phyloP scores from a whole-genome alignment of 495 filamentous ascomycete species.

The Echria macrotheca region DNA sequence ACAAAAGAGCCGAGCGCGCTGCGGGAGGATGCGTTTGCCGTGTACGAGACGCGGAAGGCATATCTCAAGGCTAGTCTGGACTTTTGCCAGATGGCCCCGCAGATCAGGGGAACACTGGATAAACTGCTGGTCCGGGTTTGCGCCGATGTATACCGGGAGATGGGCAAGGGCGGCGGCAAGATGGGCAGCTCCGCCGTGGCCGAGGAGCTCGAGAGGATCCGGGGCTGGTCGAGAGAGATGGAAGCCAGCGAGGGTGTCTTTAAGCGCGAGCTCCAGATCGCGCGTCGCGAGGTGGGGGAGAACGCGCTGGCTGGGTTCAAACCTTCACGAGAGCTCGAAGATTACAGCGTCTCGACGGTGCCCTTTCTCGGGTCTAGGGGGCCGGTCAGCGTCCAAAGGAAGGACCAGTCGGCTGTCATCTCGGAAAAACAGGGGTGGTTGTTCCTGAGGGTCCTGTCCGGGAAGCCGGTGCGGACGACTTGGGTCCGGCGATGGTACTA shows the following conservation, averaged over 20 bases:
- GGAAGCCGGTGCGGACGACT: conserved; percentile 78
- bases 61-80: conserved; percentile 92
- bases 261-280: conserved; percentile 67
- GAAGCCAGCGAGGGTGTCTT: conserved; percentile 75
- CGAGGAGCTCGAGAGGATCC: conserved; percentile 80
- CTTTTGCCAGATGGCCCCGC: conserved; percentile 80
- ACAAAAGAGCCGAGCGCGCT: conserved; percentile 87
- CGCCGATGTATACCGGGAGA: conserved; percentile 80
- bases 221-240: conserved; percentile 91
- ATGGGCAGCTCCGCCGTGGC: conserved; percentile 37
- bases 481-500: conserved; percentile 96
- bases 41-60: conserved; percentile 86
- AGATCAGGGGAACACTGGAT: conserved; percentile 74
- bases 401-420: conserved; percentile 40
- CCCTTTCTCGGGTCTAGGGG: conserved; percentile 73
- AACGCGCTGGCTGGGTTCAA: conserved; percentile 60
- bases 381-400: conserved; percentile 42
- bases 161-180: conserved; percentile 30
- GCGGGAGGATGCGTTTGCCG: conserved; percentile 90
- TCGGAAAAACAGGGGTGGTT: conserved; percentile 94
- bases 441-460: conserved; percentile 72
- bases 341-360: conserved; percentile 82
- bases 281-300: conserved; percentile 80
- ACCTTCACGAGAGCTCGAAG: conserved; percentile 87
- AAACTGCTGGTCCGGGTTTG: conserved; percentile 78